Evolutionary conservation across 371 early-diverging fungal genomes (phyloP).

Genomic region (Cokeromyces recurvatus): DNA sequence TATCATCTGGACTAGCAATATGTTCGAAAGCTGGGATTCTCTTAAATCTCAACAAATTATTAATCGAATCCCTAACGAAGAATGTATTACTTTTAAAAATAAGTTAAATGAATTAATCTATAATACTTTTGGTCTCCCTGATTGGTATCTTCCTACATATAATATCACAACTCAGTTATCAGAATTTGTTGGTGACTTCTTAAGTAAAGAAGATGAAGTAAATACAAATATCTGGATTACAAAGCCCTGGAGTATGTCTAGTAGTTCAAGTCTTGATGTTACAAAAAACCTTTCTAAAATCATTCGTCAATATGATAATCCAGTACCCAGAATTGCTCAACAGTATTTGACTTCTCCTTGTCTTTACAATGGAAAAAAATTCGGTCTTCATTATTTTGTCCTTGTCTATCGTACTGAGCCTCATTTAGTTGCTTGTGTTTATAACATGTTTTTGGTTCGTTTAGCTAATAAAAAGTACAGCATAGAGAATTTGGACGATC

Average conservation of each 20-base stretch:
- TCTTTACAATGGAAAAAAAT: conserved; percentile 57
- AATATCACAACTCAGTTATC: conserved; percentile 43
- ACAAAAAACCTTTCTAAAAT: conserved; percentile 40
- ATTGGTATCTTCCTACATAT: conserved; percentile 50
- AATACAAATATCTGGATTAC: conserved; percentile 54
- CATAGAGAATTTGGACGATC: conserved; percentile 45
- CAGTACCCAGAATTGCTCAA: conserved; percentile 51
- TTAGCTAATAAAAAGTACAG: conserved; percentile 51
- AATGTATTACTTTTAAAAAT: conserved; percentile 48
- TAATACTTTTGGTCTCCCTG: conserved; percentile 41
- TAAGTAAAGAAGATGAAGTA: too few species aligned
- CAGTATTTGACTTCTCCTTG: conserved; percentile 51
- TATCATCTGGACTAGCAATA: conserved; percentile 49
- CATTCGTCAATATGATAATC: conserved; percentile 46
- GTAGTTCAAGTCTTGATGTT: conserved; percentile 43
- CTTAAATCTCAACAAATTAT: conserved; percentile 42
- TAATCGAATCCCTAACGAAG: conserved; percentile 53
- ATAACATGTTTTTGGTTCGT: conserved; percentile 62
- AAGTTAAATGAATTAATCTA: conserved; percentile 45
- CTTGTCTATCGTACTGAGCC: conserved; percentile 42
- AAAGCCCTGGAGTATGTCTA: conserved; percentile 57
- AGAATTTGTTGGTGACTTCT: conserved; percentile 48
- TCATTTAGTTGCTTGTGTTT: conserved; percentile 35
- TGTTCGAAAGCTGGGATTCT: conserved; percentile 47
- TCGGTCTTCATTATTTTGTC: conserved; percentile 55